Percentiles rank a stretch among this genome's conserved stretches.
Evolutionary conservation across 306 rosid species (phyloP).

Genomic region (Fragaria ananassa): DNA sequence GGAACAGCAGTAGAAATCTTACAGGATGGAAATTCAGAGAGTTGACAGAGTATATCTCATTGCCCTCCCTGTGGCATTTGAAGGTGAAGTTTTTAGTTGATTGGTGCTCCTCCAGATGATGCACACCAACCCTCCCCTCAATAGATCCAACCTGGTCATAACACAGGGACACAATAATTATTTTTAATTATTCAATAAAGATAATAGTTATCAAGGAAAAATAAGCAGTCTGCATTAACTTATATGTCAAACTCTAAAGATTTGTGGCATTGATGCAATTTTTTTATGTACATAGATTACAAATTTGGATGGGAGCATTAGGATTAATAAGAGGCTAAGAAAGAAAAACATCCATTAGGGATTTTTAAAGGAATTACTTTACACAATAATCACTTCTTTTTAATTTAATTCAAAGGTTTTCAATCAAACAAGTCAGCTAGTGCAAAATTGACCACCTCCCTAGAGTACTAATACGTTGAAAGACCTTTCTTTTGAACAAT

Average conservation of each 20-base stretch:
- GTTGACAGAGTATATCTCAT: slow-evolving; percentile 76
- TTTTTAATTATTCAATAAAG: neutral
- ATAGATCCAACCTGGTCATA: slow-evolving; percentile 80
- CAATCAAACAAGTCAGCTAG: neutral
- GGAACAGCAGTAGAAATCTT: slow-evolving; percentile 24
- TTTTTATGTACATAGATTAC: neutral
- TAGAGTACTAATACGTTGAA: neutral
- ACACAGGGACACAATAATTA: neutral
- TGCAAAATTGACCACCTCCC: neutral
- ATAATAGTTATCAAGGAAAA: neutral
- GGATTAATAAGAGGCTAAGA: neutral
- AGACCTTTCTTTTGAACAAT: neutral
- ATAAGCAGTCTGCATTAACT: neutral
- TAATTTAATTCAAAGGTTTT: neutral
- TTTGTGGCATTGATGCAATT: neutral
- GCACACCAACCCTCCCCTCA: slow-evolving; percentile 98
- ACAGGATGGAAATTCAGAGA: slow-evolving; percentile 87
- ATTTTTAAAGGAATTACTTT: neutral
- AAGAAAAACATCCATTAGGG: neutral
- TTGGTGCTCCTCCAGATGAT: slow-evolving; percentile 78
- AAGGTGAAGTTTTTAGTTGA: slow-evolving; percentile 81
- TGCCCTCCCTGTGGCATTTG: slow-evolving; percentile 76
- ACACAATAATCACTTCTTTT: neutral
- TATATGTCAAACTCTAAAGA: neutral
- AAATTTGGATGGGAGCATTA: neutral